These are phyloP conservation scores for Cadophora gregata DNA, from an alignment of 2,329 filamentous ascomycete species.

Conservation along the genomic window DNA sequence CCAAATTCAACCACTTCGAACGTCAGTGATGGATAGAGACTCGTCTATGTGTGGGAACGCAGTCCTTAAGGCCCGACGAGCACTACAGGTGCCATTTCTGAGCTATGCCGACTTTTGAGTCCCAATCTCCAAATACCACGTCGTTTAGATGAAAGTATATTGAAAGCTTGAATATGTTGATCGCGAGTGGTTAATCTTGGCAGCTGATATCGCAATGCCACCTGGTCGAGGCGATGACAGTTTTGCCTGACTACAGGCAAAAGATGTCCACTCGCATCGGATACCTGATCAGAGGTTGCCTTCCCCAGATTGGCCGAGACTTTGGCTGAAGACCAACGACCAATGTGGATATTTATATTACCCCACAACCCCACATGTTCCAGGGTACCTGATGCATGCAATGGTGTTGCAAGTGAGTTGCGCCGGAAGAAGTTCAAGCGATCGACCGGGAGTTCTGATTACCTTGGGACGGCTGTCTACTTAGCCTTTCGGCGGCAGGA, in stretches of 20 bases:
- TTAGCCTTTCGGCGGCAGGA: neutral
- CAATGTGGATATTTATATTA: constrained; percentile 5
- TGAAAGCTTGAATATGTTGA: constrained; percentile 1
- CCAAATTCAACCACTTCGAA: neutral
- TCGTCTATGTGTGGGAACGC: neutral
- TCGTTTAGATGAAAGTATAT: neutral
- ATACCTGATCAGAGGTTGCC: neutral
- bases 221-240: neutral
- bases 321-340: neutral
- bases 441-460: neutral
- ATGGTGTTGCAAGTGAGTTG: neutral
- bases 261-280: neutral
- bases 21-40: neutral
- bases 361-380: neutral
- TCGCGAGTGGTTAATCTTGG: constrained; percentile 1
- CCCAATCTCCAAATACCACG: constrained; percentile 3
- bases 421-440: neutral
- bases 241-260: neutral
- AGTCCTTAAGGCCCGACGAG: neutral
- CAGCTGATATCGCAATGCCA: neutral
- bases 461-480: neutral
- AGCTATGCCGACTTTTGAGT: neutral
- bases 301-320: neutral
- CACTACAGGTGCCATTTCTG: neutral
- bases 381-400: neutral